Evolutionary conservation across 441 rosid genomes (phyloP).

Genomic region (Kokia cookei): DNA sequence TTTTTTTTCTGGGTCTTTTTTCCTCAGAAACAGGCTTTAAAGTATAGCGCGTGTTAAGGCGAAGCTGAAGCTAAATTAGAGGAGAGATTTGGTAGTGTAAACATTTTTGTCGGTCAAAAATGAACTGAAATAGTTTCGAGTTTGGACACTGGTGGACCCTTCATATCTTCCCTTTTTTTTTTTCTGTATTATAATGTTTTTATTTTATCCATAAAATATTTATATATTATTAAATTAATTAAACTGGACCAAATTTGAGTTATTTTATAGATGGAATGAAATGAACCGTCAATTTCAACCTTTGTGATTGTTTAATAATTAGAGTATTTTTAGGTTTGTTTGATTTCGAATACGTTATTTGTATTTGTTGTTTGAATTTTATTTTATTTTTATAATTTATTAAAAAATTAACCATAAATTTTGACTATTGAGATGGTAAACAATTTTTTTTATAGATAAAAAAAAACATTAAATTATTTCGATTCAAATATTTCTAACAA

Average conservation of each 20-base stretch:
- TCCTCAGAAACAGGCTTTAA: background rate
- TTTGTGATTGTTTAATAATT: no score
- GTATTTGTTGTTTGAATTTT: no score
- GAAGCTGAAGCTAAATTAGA: background rate
- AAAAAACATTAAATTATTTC: no score
- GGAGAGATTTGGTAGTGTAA: background rate
- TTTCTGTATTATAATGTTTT: slow-evolving; percentile 21
- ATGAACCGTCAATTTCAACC: no score
- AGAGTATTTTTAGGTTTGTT: no score
- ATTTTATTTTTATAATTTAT: no score
- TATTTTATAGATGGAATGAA: background rate
- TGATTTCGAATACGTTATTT: no score
- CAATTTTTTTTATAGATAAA: no score
- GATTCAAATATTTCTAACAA: no score
- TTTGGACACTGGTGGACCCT: background rate
- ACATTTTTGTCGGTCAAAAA: background rate
- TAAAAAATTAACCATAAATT: no score
- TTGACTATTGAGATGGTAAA: background rate
- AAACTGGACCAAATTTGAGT: background rate
- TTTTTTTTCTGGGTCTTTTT: background rate
- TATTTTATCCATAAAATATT: slow-evolving; percentile 18
- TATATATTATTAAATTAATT: background rate
- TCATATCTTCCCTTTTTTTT: background rate
- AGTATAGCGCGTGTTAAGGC: background rate
- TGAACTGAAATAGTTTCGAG: background rate